Evolutionary conservation across 1,139 yeast species (phyloP), one percentile per base, ranked within the genome.

Genomic region (Debaryomyces psychrophilus): DNA sequence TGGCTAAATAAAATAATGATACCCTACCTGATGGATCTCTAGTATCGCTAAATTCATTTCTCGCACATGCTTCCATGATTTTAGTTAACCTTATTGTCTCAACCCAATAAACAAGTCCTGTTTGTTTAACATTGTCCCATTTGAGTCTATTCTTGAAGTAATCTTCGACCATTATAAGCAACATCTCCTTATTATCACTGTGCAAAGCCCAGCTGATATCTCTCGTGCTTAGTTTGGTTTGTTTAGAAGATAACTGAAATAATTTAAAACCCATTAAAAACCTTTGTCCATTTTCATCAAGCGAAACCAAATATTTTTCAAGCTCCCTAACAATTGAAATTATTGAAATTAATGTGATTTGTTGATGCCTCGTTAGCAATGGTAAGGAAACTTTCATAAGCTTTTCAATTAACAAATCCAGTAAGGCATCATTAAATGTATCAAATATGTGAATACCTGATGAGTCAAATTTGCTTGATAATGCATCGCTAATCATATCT

Each of bases 201-300:
- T 89, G 96, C 29, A 88, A 67, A 0, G 96, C 97, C 95, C 96
- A 92, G 46, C 80, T 79, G 43, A 87, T 78, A 65, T 92, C 98
- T 59, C 97, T 77, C 82, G 87, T 85, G 1, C 84, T 75, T 54
- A 92, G 69, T 1, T 74, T 64, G 8, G 61, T 51, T 50, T 71
- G 77, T 46, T 69, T 73, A n/a, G 64, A 52, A 5, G 74, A 67
- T 39, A 74, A 69, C 52, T 81, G 82, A 57, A 81, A 88, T 43
- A 92, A 69, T 54, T 85, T 84, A 56, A 83, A 81, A 1, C 96
- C 95, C 25, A 89, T 69, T 49, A 85, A 72, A 58, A 85, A 92
- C 45, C 90, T 69, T 11, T 83, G 62, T 0, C 95, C 97, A 62
- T 86, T 86, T 22, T 72, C 72, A 63, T 92, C 98, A 20, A 90